These are phyloP conservation scores for Hypericum perforatum DNA, from an alignment of 345 rosid genomes.

Conservation along the genomic window DNA sequence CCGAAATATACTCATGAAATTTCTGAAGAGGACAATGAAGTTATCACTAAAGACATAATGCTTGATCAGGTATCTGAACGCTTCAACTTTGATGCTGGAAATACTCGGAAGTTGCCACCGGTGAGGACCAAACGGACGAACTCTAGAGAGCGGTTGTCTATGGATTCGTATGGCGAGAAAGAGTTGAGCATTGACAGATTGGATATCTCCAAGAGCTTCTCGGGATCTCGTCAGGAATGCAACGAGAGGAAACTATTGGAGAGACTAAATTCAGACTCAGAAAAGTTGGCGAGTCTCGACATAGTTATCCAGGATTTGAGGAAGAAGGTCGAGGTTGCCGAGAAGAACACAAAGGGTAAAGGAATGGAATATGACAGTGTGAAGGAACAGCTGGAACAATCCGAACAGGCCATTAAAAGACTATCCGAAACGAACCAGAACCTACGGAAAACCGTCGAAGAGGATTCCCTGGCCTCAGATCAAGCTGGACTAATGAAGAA, in stretches of 20 bases:
- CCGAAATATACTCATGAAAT: conserved; percentile 40
- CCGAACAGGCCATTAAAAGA: conserved; percentile 53
- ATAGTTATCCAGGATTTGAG: conserved; percentile 68
- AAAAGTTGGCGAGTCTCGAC: conserved; percentile 75
- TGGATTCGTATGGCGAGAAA: conserved; percentile 51
- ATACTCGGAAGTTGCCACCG: conserved; percentile 22
- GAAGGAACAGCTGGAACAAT: conserved; percentile 74
- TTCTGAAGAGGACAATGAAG: conserved; percentile 39
- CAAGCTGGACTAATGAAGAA: conserved; percentile 36
- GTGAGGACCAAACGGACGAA: conserved; percentile 22
- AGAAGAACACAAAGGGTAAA: conserved; percentile 50
- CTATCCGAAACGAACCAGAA: conserved; percentile 53
- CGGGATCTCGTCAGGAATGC: conserved; percentile 46
- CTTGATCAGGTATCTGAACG: conserved; percentile 84
- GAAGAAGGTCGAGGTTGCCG: conserved; percentile 57
- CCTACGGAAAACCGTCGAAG: conserved; percentile 43
- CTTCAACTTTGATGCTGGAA: conserved; percentile 39
- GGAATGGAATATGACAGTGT: conserved; percentile 51
- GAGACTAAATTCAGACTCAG: conserved; percentile 82
- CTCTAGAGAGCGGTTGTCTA: conserved; percentile 32
- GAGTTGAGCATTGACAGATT: conserved; percentile 62
- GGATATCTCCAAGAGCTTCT: conserved; percentile 53
- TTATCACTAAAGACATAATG: conserved; percentile 85
- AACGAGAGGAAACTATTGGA: conserved; percentile 64
- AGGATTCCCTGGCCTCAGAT: conserved; percentile 32